Base-by-base conservation (phyloP, 208 protist species). In the Acanthamoeba lenticulata region DNA sequence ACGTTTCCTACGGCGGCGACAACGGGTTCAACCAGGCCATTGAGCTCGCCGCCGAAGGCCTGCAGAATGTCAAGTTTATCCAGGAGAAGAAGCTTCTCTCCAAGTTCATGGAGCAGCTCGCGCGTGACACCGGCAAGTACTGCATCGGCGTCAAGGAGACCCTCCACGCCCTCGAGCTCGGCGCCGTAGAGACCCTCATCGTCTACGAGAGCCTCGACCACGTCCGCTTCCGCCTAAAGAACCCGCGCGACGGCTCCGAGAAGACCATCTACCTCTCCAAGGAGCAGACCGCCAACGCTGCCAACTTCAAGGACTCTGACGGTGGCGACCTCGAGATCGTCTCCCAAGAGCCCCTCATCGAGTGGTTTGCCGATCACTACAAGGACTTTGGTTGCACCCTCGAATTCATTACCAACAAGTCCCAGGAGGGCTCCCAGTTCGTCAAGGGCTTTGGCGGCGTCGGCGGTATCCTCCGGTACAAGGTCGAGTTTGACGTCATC, bases 1-100 rank as follows among this genome's bases (percentile, higher is more conserved):
- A 99, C 97, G 97, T 99, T 40, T 99, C 98, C 21, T 99, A 99
- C 97, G 99, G 99, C 49, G 99, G 99, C 86, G 99, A 99, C 91
- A 99, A 99, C 79, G 99, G 99, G 44, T 99, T 99, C 95, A 99
- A 99, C 96, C 99, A 99, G 97, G 99, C 99, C 32, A 99, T 99
- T 92, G 99, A 99, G 94, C 97, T 99, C 29, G 97, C 98, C 24
- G 95, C 97, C 0, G 99, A 99, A 60, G 94, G 96, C 32, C 96
- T 99, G 11, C 96, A 96, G 11, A 98, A 99, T 77, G 99, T 99
- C 45, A 99, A 99, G 97, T 99, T 99, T 65, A 97, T 99, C 77
- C 97, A 99, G 96, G 99, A 99, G 97, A 99, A 99, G 97, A 99
- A 99, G 96, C 96, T 99, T 49, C 97, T 99, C 88, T 96, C 99